Evolutionary conservation across 495 filamentous ascomycete genomes (phyloP).

Genomic region (Halenospora varia): DNA sequence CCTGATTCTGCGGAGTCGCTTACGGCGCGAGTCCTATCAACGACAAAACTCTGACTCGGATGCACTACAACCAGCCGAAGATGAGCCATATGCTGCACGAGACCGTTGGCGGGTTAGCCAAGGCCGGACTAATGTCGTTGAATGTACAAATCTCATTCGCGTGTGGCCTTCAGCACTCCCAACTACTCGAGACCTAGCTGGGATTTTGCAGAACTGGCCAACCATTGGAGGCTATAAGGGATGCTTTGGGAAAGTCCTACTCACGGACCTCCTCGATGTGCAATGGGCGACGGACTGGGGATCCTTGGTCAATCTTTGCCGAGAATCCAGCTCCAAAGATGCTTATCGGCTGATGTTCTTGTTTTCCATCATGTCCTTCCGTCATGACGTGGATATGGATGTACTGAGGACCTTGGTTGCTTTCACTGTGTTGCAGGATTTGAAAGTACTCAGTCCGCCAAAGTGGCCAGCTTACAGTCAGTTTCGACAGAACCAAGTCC

Average conservation of each 20-base stretch:
- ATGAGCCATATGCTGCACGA: conserved; percentile 23
- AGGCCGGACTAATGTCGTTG: conserved; percentile 24
- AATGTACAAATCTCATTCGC: conserved; percentile 29
- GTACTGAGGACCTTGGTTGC: conserved; percentile 28
- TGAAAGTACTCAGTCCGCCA: conserved; percentile 28
- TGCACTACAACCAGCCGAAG: conserved; percentile 7
- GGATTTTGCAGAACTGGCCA: conserved; percentile 26
- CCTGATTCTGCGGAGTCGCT: conserved; percentile 33
- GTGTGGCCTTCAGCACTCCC: conserved; percentile 19
- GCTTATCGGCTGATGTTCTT: conserved; percentile 26
- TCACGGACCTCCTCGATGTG: conserved; percentile 26
- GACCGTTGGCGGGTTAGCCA: conserved; percentile 4
- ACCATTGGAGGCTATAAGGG: conserved; percentile 33
- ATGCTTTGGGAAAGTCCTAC: no score
- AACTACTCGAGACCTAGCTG: conserved; percentile 19
- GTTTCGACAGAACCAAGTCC: conserved; percentile 26
- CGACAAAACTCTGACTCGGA: conserved; percentile 14
- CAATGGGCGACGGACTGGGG: conserved; percentile 36
- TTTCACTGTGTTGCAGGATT: conserved; percentile 25
- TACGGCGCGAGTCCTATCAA: conserved; percentile 38
- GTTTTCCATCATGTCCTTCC: conserved; percentile 30
- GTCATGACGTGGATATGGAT: conserved; percentile 28
- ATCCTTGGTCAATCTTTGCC: conserved; percentile 30
- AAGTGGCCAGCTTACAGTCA: conserved; percentile 24
- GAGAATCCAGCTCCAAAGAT: conserved; percentile 7